Evolutionary conservation across 225 moss, liverwort and hornwort genomes (phyloP).

Genomic region (Neckera pumila): DNA sequence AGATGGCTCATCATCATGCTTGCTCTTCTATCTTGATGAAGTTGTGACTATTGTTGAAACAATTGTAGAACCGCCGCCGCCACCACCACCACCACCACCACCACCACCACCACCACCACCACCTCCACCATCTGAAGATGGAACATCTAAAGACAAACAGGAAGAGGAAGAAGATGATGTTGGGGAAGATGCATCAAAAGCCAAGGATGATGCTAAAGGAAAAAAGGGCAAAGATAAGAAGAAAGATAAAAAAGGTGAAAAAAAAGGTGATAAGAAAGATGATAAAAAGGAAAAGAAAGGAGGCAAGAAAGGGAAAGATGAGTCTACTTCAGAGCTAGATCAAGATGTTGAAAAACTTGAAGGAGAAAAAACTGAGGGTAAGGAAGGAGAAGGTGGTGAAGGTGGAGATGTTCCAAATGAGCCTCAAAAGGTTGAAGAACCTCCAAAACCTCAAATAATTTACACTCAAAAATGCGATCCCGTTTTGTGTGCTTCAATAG

Average conservation of each 20-base stretch:
- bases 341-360: background rate
- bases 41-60: conserved; percentile 27
- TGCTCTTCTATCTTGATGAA: conserved; percentile 29
- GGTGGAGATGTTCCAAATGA: background rate
- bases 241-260: background rate
- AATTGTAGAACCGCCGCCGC: background rate
- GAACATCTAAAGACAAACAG: background rate
- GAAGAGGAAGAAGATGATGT: background rate
- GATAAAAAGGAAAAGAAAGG: background rate
- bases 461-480: background rate
- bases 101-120: background rate
- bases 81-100: background rate
- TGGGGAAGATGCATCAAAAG: background rate
- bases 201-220: background rate
- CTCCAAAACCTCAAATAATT: conserved; percentile 28
- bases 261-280: background rate
- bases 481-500: conserved; percentile 34
- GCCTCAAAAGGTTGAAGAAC: background rate
- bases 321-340: background rate
- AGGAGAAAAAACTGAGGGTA: background rate
- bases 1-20: conserved; percentile 16
- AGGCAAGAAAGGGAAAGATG: background rate
- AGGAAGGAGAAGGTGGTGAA: background rate
- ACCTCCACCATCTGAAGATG: background rate
- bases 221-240: background rate